Percentiles rank a stretch among this genome's conserved stretches.
Conservation (phyloP, 106 monocot genomes). For the Dioscorea alata region DNA sequence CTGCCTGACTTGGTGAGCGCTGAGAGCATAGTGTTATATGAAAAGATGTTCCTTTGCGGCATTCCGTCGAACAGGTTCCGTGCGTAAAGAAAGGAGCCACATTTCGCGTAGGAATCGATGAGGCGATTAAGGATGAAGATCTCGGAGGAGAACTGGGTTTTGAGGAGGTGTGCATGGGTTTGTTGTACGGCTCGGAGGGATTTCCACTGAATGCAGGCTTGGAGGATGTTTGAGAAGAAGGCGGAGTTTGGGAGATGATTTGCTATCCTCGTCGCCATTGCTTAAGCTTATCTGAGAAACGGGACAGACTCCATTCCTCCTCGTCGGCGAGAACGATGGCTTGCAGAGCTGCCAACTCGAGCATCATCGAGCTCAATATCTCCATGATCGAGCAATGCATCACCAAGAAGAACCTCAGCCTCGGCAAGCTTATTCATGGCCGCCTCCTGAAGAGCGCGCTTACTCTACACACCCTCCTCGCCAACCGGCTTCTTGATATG, state of each 20-base stretch:
- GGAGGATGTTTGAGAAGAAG: slow-evolving; percentile 45
- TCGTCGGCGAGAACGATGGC: background rate
- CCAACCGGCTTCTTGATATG: slow-evolving; percentile 53
- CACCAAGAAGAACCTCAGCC: slow-evolving; percentile 16
- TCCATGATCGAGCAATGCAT: slow-evolving; percentile 28
- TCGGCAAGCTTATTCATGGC: slow-evolving; percentile 33
- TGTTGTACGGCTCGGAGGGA: slow-evolving; percentile 23
- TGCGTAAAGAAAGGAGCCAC: slow-evolving; percentile 27
- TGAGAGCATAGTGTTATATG: slow-evolving; percentile 48
- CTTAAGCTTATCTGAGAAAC: too few species aligned
- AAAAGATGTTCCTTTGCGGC: slow-evolving; percentile 40
- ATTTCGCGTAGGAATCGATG: slow-evolving; percentile 52
- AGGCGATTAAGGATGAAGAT: slow-evolving; percentile 75
- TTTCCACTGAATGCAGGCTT: slow-evolving; percentile 33
- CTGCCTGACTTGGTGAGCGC: slow-evolving; percentile 24
- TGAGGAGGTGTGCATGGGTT: slow-evolving; percentile 49
- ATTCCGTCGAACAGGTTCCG: slow-evolving; percentile 51
- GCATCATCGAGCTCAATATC: slow-evolving; percentile 15
- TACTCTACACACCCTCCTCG: slow-evolving; percentile 41
- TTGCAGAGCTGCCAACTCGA: background rate
- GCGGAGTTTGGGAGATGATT: slow-evolving; percentile 25
- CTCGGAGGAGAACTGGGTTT: slow-evolving; percentile 45
- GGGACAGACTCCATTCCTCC: too few species aligned
- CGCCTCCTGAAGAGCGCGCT: slow-evolving; percentile 49
- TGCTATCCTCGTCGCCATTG: too few species aligned